Evolutionary conservation across 495 filamentous ascomycete species (phyloP).

Genomic region (Penicillium paradoxum): DNA sequence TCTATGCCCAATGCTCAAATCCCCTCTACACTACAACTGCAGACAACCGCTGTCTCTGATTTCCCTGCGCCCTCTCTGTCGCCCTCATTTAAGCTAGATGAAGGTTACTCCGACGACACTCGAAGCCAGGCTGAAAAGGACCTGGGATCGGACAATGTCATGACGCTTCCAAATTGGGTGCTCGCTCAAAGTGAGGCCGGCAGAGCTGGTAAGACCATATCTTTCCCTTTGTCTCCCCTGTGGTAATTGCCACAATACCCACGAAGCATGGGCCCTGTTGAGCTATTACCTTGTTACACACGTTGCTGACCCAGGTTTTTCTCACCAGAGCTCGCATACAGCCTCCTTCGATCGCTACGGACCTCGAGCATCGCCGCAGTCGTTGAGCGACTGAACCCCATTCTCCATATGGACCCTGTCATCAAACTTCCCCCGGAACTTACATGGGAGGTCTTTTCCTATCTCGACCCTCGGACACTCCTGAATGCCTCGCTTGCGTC

Average conservation of each 20-base stretch:
- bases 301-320: slow-evolving; percentile 7
- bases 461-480: slow-evolving; percentile 70
- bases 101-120: slow-evolving; percentile 64
- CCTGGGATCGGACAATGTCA: slow-evolving; percentile 32
- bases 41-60: slow-evolving; percentile 21
- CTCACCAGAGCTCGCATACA: slow-evolving; percentile 45
- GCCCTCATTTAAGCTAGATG: slow-evolving; percentile 52
- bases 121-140: slow-evolving; percentile 50
- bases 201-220: slow-evolving; percentile 45
- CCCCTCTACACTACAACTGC: slow-evolving; percentile 23
- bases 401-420: slow-evolving; percentile 89
- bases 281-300: background rate
- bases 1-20: slow-evolving; percentile 15
- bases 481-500: slow-evolving; percentile 74
- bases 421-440: slow-evolving; percentile 81
- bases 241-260: background rate
- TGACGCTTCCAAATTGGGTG: slow-evolving; percentile 49
- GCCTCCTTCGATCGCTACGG: slow-evolving; percentile 64
- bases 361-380: slow-evolving; percentile 73
- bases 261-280: background rate
- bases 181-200: slow-evolving; percentile 49
- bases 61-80: slow-evolving; percentile 34
- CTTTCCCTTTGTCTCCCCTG: background rate
- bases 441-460: slow-evolving; percentile 80
- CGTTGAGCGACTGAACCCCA: slow-evolving; percentile 67